Evolutionary conservation across 768 basidiomycete species (phyloP).

Genomic region (Zangia roseola): DNA sequence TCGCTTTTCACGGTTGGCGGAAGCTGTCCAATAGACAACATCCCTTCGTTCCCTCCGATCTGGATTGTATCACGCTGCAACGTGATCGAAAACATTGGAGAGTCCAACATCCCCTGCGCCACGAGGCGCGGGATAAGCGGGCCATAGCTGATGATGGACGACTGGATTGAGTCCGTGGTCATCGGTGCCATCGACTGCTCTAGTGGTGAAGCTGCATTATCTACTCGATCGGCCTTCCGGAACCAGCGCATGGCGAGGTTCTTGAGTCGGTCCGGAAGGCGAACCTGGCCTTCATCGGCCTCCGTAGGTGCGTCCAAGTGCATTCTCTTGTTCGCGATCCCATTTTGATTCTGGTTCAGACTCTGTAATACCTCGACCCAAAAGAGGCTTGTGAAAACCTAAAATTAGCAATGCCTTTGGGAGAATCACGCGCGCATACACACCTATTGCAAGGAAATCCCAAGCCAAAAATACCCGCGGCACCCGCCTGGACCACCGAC

Average conservation of each 20-base stretch:
- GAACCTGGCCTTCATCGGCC: neutral
- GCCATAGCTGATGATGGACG: slow-evolving; percentile 41
- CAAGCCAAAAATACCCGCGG: slow-evolving; percentile 69
- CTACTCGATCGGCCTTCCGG: slow-evolving; percentile 1
- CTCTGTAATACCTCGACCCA: slow-evolving; percentile 40
- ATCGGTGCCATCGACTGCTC: slow-evolving; percentile 8
- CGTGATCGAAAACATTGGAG: slow-evolving; percentile 54
- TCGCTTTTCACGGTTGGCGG: slow-evolving; percentile 48
- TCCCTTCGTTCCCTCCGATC: slow-evolving; percentile 65
- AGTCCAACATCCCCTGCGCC: slow-evolving; percentile 33
- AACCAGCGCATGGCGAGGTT: slow-evolving; percentile 23
- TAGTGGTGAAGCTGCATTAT: neutral
- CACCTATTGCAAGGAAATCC: slow-evolving; percentile 76
- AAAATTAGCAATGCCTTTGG: no score
- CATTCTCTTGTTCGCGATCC: neutral
- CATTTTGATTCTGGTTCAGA: slow-evolving; percentile 3
- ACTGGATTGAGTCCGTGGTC: slow-evolving; percentile 33
- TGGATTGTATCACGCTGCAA: slow-evolving; percentile 70
- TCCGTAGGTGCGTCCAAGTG: slow-evolving; percentile 1
- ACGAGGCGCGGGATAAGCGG: slow-evolving; percentile 51
- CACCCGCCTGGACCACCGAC: slow-evolving; percentile 51
- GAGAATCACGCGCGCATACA: slow-evolving; percentile 3
- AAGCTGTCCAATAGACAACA: slow-evolving; percentile 64
- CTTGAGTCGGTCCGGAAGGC: slow-evolving; percentile 3
- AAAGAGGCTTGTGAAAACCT: slow-evolving; percentile 37